Evolutionary conservation across 768 basidiomycete genomes (phyloP).

Genomic region (Agaricus sinodeliciosus): DNA sequence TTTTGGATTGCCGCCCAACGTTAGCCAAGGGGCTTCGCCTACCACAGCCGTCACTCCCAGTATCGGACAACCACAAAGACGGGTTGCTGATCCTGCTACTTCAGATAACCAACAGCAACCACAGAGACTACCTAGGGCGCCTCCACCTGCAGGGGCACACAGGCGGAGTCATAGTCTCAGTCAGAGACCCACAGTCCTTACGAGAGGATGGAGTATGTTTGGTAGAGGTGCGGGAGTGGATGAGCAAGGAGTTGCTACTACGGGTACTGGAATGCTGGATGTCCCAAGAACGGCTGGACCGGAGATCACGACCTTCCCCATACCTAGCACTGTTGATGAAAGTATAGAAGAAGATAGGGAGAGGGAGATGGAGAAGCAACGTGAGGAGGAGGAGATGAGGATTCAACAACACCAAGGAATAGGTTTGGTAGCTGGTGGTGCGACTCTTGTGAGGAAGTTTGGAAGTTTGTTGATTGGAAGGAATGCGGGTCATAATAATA

Average conservation of each 20-base stretch:
- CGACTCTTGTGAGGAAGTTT: slow-evolving; percentile 73
- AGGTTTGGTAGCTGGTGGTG: slow-evolving; percentile 42
- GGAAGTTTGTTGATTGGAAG: slow-evolving; percentile 58
- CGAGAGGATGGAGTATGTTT: slow-evolving; percentile 59
- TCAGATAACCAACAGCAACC: slow-evolving; percentile 18
- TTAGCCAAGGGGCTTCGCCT: slow-evolving; percentile 19
- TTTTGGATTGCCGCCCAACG: slow-evolving; percentile 44
- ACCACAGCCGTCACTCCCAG: slow-evolving; percentile 12
- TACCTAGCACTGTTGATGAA: slow-evolving; percentile 26
- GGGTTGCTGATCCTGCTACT: slow-evolving; percentile 25
- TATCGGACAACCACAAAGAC: slow-evolving; percentile 13
- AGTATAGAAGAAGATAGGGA: slow-evolving; percentile 23
- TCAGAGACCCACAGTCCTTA: slow-evolving; percentile 51
- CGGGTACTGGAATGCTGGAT: slow-evolving; percentile 17
- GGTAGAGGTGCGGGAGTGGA: slow-evolving; percentile 29
- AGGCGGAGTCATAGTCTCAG: slow-evolving; percentile 79
- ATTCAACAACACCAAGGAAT: slow-evolving; percentile 9
- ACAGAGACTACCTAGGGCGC: slow-evolving; percentile 49
- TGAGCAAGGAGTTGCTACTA: slow-evolving; percentile 30
- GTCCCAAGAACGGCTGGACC: slow-evolving; percentile 62
- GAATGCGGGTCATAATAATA: slow-evolving; percentile 20
- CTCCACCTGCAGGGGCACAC: slow-evolving; percentile 69
- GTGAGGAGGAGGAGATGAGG: slow-evolving; percentile 21
- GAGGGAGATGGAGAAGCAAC: slow-evolving; percentile 20
- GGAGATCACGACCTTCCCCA: slow-evolving; percentile 50